Base-by-base conservation (phyloP, 257 asterid species). In the Primulina huaijiensis region DNA sequence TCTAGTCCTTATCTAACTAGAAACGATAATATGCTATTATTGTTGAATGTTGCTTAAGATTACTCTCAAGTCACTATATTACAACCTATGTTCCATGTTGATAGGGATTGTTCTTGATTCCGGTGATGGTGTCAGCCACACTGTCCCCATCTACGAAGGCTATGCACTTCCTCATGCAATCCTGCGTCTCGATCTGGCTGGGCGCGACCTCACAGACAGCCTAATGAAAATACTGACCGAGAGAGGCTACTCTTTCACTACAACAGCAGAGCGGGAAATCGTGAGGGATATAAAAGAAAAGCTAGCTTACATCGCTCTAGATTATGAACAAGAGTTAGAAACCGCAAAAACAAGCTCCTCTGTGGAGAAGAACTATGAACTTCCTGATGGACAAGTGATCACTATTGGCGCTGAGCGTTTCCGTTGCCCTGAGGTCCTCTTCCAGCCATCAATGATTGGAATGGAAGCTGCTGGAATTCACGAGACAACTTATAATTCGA, bases 381-480 rank as follows among this genome's bases (percentile, higher is more conserved):
- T 89, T 52, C 96, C 96, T 1, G 95, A 88, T 34, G 95, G 95
- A 20, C 95, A 88, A 76, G 92, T 88, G 60, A 88, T 89, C 82
- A 89, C 96, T 33, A 89, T 89, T 38, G 92, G 94, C 2, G 82
- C 82, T 6, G 96, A 89, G 75, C 79, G 96, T 25, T 89, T 89
- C 90, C 88, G 96, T 31, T 89, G 94, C 78, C 94, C 96, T 10
- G 96, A 89, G 80, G 96, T 88, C 62, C 88, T 86, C 25, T 89
- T 86, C 96, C 96, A 89, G 79, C 96, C 96, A 8, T 89, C 93
- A 6, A 85, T 89, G 85, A 81, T 87, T 3, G 96, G 93, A 17
- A 89, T 87, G 96, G 96, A 89, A 83, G 86, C 90, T 72, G 86
- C 89, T 75, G 96, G 96, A 14, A 89, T 87, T 65, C 96, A 87